These are phyloP conservation scores for Solidago caesia DNA, from an alignment of 129 eudicot species.

Conservation along the genomic window DNA sequence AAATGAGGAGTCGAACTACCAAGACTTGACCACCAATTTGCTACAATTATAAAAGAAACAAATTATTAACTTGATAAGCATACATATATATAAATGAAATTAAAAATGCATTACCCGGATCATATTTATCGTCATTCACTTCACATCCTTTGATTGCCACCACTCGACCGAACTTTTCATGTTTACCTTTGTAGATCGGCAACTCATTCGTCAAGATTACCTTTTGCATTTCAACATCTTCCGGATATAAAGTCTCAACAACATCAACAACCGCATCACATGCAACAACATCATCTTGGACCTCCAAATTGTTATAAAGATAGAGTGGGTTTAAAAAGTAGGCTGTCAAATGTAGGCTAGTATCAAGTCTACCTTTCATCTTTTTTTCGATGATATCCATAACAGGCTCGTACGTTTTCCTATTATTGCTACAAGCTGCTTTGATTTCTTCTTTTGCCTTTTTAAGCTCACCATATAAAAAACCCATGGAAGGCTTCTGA, in stretches of 20 bases:
- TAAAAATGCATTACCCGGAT: background rate
- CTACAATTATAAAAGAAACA: no score
- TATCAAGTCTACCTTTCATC: background rate
- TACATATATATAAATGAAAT: no score
- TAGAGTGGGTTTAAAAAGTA: constrained; percentile 7
- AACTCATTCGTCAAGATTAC: background rate
- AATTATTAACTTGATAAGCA: no score
- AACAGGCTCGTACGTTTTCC: background rate
- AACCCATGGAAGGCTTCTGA: constrained; percentile 11
- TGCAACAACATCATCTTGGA: background rate
- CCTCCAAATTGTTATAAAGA: background rate
- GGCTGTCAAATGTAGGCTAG: background rate
- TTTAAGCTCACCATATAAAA: no score
- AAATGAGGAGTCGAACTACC: no score
- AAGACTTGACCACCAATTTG: no score
- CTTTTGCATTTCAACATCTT: background rate
- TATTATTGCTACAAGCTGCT: background rate
- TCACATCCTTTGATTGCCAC: constrained; percentile 15
- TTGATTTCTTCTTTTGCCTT: no score
- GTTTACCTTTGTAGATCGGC: background rate
- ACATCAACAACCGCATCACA: background rate
- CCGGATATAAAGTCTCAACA: background rate
- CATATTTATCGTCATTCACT: constrained; percentile 7
- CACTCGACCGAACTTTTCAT: background rate
- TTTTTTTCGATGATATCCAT: background rate